Base-by-base conservation (phyloP, 2,329 filamentous ascomycete species). In the Neofusicoccum parvum region DNA sequence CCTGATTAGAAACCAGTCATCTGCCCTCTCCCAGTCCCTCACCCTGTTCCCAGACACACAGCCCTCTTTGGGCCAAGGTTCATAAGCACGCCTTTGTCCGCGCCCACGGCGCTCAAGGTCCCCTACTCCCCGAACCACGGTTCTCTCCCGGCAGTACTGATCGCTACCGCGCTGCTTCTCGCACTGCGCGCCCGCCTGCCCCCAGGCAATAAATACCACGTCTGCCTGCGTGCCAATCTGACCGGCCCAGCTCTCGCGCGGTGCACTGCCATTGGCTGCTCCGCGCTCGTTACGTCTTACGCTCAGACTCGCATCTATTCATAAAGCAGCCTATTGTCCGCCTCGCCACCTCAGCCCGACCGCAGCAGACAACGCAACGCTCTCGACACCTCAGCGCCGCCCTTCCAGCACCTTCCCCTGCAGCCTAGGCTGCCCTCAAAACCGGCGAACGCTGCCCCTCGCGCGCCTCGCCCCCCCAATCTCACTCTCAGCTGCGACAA, bases 1-100 rank as follows among this genome's bases (percentile, higher is more conserved):
- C 62, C 50, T 65, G 51, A 65, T 65, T 65, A 65, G 51, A 56
- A 54, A 65, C 50, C 62, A 58, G 62, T 65, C 62, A 65, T 65
- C 62, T 65, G 62, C 62, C 45, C 62, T 27, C 23, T 34, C 49
- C 62, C 62, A 64, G 50, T 59, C 62, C 50, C 51, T 49, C 32
- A 56, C 43, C 59, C 46, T 45, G 62, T 23, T 64, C 49, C 62
- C 59, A 50, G 59, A 49, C 46, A 32, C 58, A 36, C 60, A 53
- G 60, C 46, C 60, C 48, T 43, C 62, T 56, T 46, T 53, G 27
- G 27, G 43, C 41, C 62, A n/a, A 41, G 41, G 23, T 65, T 65
- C 53, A 65, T 65, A 65, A 49, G 49, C 41, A 45, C 50, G 51
- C 62, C 51, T 59, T 65, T 65, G 62, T 65, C 53, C 51, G 62